Conservation (phyloP, 768 basidiomycete species). For the Gloeophyllum trabeum region DNA sequence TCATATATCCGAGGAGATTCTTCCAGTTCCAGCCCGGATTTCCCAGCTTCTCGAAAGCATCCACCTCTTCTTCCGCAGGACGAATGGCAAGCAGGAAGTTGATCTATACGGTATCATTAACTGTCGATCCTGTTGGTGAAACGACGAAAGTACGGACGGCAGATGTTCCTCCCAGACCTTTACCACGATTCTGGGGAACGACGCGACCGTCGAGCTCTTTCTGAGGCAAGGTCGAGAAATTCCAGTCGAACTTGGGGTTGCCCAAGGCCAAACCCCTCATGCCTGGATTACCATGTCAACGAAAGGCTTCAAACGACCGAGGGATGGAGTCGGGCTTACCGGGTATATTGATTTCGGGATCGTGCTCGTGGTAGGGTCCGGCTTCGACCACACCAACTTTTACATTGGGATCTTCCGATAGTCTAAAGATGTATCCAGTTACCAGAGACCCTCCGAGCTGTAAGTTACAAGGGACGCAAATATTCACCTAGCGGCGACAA, state of each 20-base stretch:
- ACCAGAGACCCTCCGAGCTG: too few relatives aligned
- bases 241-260: not conserved
- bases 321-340: not conserved
- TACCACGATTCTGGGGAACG: slow-evolving; percentile 8
- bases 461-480: too few relatives aligned
- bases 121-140: not conserved
- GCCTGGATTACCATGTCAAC: not conserved
- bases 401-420: slow-evolving; percentile 24
- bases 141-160: slow-evolving; percentile 12
- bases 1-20: slow-evolving; percentile 25
- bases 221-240: not conserved
- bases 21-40: slow-evolving; percentile 47
- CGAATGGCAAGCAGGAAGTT: slow-evolving; percentile 9
- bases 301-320: not conserved
- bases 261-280: not conserved
- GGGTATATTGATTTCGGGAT: not conserved
- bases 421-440: too few relatives aligned
- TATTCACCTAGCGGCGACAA: too few relatives aligned
- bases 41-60: slow-evolving; percentile 33
- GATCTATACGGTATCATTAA: not conserved
- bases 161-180: slow-evolving; percentile 30
- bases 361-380: slow-evolving; percentile 9
- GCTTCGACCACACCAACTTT: slow-evolving; percentile 32
- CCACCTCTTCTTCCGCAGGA: slow-evolving; percentile 19
- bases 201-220: not conserved